phyloP scores from a whole-genome alignment of 306 rosid species.

The Prunus persica region Prunus_persica_NCBIv2 NC_034015.1:15929501-15930000 shows the following conservation, averaged over 20 bases:
- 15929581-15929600: too few relatives aligned
- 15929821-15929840: conserved; percentile 9
- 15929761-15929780: not conserved
- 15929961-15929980: not conserved
- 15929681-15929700: not conserved
- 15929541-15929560: too few relatives aligned
- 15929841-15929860: not conserved
- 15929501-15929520: fast-evolving
- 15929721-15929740: not conserved
- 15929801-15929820: conserved; percentile 1
- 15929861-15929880: not conserved
- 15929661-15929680: not conserved
- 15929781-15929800: conserved; percentile 6
- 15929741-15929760: conserved; percentile 8
- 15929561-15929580: too few relatives aligned
- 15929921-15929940: not conserved
- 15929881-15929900: not conserved
- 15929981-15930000: not conserved
- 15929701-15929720: not conserved
- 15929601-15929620: not conserved
- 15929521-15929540: too few relatives aligned
- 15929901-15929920: not conserved
- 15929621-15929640: not conserved
- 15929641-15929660: not conserved
- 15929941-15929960: not conserved